phyloP scores from a whole-genome alignment of 352 stramenopile species.

The Pythium diclinum region DNA sequence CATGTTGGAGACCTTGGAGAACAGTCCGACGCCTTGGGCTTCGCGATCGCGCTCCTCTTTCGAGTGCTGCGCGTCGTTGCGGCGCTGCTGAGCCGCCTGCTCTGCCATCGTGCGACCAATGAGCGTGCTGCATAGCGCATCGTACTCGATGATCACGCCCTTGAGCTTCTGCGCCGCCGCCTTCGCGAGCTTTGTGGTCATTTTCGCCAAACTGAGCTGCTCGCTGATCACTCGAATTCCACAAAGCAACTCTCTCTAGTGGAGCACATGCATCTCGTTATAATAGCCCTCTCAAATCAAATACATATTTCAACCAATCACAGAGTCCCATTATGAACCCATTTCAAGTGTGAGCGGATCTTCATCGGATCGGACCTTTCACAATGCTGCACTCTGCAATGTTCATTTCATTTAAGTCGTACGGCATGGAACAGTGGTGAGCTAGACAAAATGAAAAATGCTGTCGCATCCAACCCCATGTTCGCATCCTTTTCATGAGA shows the following conservation, averaged over 20 bases:
- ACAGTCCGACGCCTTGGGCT: slow-evolving; percentile 19
- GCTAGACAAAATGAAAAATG: too few species aligned
- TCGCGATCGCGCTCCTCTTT: slow-evolving; percentile 14
- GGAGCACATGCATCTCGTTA: background rate
- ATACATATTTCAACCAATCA: slow-evolving; percentile 5
- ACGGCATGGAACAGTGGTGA: too few species aligned
- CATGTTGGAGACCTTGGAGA: slow-evolving; percentile 42
- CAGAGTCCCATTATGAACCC: background rate
- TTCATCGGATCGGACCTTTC: too few species aligned
- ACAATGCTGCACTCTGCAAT: too few species aligned
- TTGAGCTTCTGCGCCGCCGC: slow-evolving; percentile 69
- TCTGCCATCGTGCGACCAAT: slow-evolving; percentile 36
- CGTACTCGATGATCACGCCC: slow-evolving; percentile 73
- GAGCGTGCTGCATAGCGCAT: slow-evolving; percentile 71
- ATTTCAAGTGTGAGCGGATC: background rate
- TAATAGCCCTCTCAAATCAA: background rate
- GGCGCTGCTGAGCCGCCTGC: slow-evolving; percentile 34
- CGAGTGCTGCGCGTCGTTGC: slow-evolving; percentile 22
- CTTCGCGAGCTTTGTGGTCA: slow-evolving; percentile 54
- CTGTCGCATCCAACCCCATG: too few species aligned
- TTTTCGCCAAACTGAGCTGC: slow-evolving; percentile 1
- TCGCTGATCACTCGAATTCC: slow-evolving; percentile 6
- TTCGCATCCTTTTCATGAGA: too few species aligned
- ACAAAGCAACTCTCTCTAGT: slow-evolving; percentile 9
- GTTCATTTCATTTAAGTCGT: too few species aligned